Conservation (phyloP, 2,329 filamentous ascomycete genomes). For the Colletotrichum filicis region DNA sequence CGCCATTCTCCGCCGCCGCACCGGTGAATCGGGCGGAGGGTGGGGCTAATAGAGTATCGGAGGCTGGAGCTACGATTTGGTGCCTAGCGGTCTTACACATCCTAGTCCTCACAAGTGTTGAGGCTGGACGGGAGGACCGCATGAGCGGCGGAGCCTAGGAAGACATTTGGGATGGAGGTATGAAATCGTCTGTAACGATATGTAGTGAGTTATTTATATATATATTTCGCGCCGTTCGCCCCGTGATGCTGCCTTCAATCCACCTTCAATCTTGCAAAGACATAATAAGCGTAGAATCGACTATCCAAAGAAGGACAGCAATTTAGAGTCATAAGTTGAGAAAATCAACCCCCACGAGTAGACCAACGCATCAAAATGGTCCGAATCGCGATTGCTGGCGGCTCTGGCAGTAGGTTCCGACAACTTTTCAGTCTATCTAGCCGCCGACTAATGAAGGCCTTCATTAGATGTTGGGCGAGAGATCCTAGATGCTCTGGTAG, state of each 20-base stretch:
- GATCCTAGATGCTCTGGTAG: slow-evolving; percentile 60
- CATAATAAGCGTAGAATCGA: background rate
- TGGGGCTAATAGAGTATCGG: background rate
- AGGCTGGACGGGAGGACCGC: background rate
- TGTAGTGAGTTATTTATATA: too few relatives aligned
- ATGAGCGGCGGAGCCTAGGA: background rate
- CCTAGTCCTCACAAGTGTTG: background rate
- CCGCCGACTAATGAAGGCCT: background rate
- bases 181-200: too few relatives aligned
- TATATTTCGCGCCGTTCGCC: too few relatives aligned
- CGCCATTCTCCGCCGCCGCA: background rate
- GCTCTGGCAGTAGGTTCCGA: slow-evolving; percentile 28
- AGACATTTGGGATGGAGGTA: too few relatives aligned
- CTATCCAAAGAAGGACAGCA: background rate
- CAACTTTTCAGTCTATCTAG: fast-evolving
- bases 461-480: slow-evolving; percentile 61
- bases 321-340: too few relatives aligned
- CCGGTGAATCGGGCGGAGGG: background rate
- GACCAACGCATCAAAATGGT: slow-evolving; percentile 34
- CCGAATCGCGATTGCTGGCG: slow-evolving; percentile 40
- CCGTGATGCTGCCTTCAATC: background rate
- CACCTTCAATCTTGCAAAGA: background rate
- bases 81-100: background rate
- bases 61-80: background rate
- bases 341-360: background rate